Base-by-base conservation (phyloP, 1,139 yeast genomes). In the Yamadazyma oceani region DNA sequence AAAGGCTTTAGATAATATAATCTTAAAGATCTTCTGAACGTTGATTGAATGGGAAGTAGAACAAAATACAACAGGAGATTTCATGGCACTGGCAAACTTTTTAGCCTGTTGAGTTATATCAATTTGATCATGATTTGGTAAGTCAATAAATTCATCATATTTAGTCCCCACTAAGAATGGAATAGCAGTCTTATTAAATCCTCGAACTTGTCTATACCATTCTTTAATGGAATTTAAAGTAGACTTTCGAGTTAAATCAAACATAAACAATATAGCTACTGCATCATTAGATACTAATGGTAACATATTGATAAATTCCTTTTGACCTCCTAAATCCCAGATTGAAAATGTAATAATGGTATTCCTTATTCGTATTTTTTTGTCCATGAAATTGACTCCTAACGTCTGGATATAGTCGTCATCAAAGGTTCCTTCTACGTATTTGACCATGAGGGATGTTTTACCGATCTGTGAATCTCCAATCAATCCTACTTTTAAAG, bases 401-500 rank as follows among this genome's bases (percentile, higher is more conserved):
- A 88, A 60, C 0, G 97, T 92, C 62, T 89, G 97, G 38, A 90
- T 88, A 54, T 92, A 92, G 49, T 82, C 92, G 54, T 89, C 95
- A 55, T 89, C 96, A 57, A 86, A 92, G 31, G 88, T 80, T 36
- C 95, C 95, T 56, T 92, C 97, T 15, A 92, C 97, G 55, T 92
- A 92, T 56, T 92, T 90, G 23, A 90, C 96, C 98, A 92, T 92
- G 40, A 92, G 65, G 8, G 97, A 88, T 0, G 99, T 92, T 56
- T 92, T 92, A 5, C 99, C 99, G n/a, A 92, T 92, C 54, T 89
- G 96, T 2, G 97, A 95, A 59, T 94, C 98, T 8, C 99, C 99
- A 38, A 92, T 82, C 38, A 92, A 77, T 7, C 97, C 98, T 16
- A 92, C 89, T 55, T 92, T 94, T 35, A 92, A 73, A 9, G 94